Evolutionary conservation across 2,329 filamentous ascomycete species (phyloP), one percentile per base, ranked within the genome.

Genomic region (Fusarium mangiferae): DNA sequence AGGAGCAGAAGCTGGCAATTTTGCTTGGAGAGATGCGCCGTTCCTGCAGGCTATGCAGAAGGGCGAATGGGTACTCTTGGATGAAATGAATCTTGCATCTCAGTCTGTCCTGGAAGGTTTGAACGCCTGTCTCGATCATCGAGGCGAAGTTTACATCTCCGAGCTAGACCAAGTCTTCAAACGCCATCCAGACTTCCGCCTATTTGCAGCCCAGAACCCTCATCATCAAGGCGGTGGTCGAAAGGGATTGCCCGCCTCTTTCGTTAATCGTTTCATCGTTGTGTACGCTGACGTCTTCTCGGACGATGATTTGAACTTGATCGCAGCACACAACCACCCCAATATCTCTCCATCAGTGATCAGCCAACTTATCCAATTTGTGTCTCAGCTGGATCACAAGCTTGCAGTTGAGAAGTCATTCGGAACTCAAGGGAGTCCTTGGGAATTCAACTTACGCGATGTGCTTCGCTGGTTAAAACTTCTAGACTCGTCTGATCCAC

Each of bases 61-160:
- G 66, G 96, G 96, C 35, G 94, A 97, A 77, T 99, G 96, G 96
- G 96, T 99, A 17, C 86, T 99, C 35, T 88, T 99, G 1, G 96
- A 99, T 79, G 96, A 99, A 85, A 99, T 99, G 96, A 99, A 99
- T 78, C 85, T 99, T 72, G 96, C 97, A 3, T 98, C 96, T 1
- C 96, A 99, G 81, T 97, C 96, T 9, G 95, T 99, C 5, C 89
- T 99, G 3, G 96, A 99, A 84, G 97, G 96, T 72, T 86, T 99
- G 38, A 99, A 99, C 76, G 96, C 96, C 28, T 98, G 96, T 84
- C 88, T 99, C 36, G 96, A 99, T 82, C 97, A 99, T 81, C 91
- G 97, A 82, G 96, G 96, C 66, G 94, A 98, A 81, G 94, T 98
- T 0, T 99, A 98, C 80, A 91, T 99, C 67, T 94, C 96, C 2